Evolutionary conservation across 192 early-diverging fungal genomes (phyloP).

Genomic region (Diversispora eburnea): DNA sequence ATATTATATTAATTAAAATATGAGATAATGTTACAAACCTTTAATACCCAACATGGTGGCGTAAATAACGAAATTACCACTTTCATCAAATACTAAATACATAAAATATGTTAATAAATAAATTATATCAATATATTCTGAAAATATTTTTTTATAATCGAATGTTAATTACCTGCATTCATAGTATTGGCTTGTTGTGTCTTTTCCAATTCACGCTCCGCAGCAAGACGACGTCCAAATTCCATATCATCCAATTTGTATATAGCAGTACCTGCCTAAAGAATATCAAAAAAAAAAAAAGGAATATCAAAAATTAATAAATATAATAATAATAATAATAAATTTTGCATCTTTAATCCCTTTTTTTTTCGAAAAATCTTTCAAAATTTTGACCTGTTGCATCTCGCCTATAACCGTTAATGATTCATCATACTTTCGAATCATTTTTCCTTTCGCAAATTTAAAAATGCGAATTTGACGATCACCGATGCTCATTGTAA

Average conservation of each 20-base stretch:
- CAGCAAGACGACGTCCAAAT: constrained; percentile 87
- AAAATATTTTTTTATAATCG: too few relatives aligned
- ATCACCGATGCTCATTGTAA: constrained; percentile 79
- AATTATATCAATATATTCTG: too few relatives aligned
- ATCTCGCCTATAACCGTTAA: constrained; percentile 77
- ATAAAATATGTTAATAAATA: too few relatives aligned
- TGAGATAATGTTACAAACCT: constrained; percentile 26
- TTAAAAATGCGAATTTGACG: constrained; percentile 83
- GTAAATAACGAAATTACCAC: constrained; percentile 83
- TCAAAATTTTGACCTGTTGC: constrained; percentile 57
- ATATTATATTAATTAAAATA: neutral
- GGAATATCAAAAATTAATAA: neutral
- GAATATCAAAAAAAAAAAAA: constrained; percentile 2
- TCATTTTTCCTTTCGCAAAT: constrained; percentile 79
- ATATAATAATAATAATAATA: neutral
- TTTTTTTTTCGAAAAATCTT: neutral
- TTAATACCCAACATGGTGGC: constrained; percentile 95
- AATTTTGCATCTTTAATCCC: neutral
- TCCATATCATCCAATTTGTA: constrained; percentile 95
- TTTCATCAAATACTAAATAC: constrained; percentile 82
- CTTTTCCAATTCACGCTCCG: constrained; percentile 83
- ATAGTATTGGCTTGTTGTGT: constrained; percentile 57
- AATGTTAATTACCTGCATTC: constrained; percentile 58
- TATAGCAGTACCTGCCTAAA: constrained; percentile 66
- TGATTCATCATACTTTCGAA: constrained; percentile 89